A percentile compares a stretch with the other conserved stretches of the same genome.
Evolutionary conservation across 208 protist genomes (phyloP).

Genomic region (Porcisia hertigi): DNA sequence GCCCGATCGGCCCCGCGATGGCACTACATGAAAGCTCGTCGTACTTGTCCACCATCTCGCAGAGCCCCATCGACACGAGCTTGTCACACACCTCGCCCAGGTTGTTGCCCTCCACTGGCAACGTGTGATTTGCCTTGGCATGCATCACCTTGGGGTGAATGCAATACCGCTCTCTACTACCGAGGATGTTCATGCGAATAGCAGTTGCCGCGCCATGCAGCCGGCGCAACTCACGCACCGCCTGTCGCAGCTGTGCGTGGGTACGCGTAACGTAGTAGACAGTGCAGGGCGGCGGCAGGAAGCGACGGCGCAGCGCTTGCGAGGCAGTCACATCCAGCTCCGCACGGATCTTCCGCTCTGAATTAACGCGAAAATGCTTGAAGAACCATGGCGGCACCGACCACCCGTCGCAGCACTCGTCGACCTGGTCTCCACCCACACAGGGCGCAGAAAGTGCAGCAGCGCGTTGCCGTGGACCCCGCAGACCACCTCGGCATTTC

Average conservation of each 20-base stretch:
- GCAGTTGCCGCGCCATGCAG: constrained; percentile 48
- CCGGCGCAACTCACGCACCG: constrained; percentile 91
- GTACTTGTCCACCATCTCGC: constrained; percentile 62
- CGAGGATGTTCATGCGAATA: constrained; percentile 92
- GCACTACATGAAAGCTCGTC: constrained; percentile 54
- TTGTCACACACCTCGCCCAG: constrained; percentile 86
- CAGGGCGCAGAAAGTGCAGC: background rate
- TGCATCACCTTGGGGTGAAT: constrained; percentile 76
- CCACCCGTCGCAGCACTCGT: constrained; percentile 32
- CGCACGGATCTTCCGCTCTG: constrained; percentile 38
- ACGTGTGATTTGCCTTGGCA: constrained; percentile 46
- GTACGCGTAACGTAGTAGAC: constrained; percentile 96
- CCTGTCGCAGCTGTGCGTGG: constrained; percentile 96
- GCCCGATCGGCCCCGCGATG: constrained; percentile 39
- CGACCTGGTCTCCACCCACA: background rate
- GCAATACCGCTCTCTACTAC: constrained; percentile 94
- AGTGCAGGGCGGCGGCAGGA: constrained; percentile 55
- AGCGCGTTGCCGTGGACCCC: background rate
- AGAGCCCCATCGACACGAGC: constrained; percentile 69
- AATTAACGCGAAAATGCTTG: constrained; percentile 50
- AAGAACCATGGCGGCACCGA: constrained; percentile 46
- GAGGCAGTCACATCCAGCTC: constrained; percentile 51
- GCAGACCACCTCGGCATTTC: background rate
- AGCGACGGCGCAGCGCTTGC: constrained; percentile 57
- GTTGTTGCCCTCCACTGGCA: constrained; percentile 78